phyloP scores from a whole-genome alignment of 805 yeast genomes.

The Metschnikowia santaceciliae region DNA sequence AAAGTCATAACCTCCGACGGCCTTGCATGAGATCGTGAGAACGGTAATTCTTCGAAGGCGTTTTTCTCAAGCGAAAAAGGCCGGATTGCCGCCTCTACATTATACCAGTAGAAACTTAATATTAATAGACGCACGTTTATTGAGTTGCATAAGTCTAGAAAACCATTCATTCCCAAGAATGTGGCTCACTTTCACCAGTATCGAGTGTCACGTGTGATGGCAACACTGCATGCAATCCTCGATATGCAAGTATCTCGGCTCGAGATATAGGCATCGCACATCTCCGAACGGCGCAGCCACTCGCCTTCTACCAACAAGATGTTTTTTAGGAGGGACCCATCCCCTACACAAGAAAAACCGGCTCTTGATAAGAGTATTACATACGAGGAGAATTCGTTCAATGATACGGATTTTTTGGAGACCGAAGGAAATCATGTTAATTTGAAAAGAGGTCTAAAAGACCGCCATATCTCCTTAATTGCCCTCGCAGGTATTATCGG shows the following conservation, averaged over 20 bases:
- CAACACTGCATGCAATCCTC: neutral
- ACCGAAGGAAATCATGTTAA: conserved; percentile 17
- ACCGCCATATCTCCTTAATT: conserved; percentile 48
- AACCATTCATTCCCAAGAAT: neutral
- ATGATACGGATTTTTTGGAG: conserved; percentile 8
- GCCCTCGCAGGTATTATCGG: conserved; percentile 59
- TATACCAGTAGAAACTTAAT: neutral
- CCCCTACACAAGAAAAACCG: neutral
- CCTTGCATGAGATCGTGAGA: conserved; percentile 20
- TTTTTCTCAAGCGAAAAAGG: conserved; percentile 1
- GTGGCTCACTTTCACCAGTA: neutral
- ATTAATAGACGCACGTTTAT: neutral
- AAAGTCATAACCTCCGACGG: conserved; percentile 17
- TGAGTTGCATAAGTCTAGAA: neutral
- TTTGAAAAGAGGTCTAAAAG: conserved; percentile 45
- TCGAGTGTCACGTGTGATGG: conserved; percentile 8
- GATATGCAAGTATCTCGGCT: neutral
- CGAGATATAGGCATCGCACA: neutral
- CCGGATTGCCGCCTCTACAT: conserved; percentile 18
- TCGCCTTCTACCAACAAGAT: neutral
- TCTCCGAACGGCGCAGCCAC: neutral
- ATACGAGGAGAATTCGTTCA: conserved; percentile 6
- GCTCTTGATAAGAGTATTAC: conserved; percentile 3
- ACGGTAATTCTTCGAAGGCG: conserved; percentile 13
- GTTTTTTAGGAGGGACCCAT: conserved; percentile 2